Evolutionary conservation across 352 stramenopile species (phyloP).

Genomic region (Phytophthora ohioensis): DNA sequence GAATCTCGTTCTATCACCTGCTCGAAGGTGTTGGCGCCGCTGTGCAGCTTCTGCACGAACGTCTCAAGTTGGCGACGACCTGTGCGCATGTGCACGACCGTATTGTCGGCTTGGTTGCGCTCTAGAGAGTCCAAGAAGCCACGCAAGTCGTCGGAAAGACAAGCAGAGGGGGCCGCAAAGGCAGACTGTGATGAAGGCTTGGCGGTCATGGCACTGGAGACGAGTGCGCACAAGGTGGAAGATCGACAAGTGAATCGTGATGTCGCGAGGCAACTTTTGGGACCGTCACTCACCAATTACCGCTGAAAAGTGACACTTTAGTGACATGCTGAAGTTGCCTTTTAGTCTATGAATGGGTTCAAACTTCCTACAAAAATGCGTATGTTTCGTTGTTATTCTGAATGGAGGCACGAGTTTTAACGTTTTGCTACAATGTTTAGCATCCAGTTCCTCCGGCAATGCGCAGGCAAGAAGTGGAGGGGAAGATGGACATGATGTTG

Average conservation of each 20-base stretch:
- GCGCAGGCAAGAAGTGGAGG: conserved; percentile 38
- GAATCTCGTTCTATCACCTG: conserved; percentile 47
- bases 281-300: conserved; percentile 21
- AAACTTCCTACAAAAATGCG: not conserved
- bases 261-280: not conserved
- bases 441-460: conserved; percentile 43
- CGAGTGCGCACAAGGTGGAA: conserved; percentile 10
- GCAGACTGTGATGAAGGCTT: conserved; percentile 14
- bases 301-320: conserved; percentile 9
- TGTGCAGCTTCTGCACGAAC: conserved; percentile 56
- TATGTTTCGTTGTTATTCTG: no score
- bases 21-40: conserved; percentile 43
- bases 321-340: conserved; percentile 27
- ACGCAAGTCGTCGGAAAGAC: conserved; percentile 48
- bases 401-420: conserved; percentile 6
- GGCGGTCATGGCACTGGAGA: conserved; percentile 13
- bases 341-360: not conserved
- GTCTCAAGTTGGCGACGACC: conserved; percentile 60
- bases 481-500: conserved; percentile 49
- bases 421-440: conserved; percentile 10
- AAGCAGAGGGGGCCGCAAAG: conserved; percentile 53
- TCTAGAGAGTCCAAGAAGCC: conserved; percentile 49
- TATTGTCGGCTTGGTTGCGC: conserved; percentile 18
- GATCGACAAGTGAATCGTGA: conserved; percentile 21
- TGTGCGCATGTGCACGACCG: conserved; percentile 55